phyloP scores from a whole-genome alignment of 2,329 filamentous ascomycete genomes.

The Diaporthe velutina region DNA sequence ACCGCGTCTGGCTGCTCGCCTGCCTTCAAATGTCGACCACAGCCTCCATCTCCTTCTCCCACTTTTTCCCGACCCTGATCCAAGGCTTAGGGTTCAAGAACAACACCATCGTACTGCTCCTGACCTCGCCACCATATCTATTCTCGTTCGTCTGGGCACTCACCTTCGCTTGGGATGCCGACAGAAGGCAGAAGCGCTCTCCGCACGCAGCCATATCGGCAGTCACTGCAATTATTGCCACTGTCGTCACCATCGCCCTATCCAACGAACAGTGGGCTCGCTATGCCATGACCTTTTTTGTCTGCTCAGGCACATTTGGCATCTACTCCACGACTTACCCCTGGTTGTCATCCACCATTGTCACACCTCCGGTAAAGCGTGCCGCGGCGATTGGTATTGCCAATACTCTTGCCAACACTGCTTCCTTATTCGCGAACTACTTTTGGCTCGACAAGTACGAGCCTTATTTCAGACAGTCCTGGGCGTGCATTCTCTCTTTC shows the following conservation, averaged over 20 bases:
- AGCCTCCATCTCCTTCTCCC: slow-evolving; percentile 50
- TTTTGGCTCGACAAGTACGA: slow-evolving; percentile 26
- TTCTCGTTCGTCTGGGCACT: slow-evolving; percentile 41
- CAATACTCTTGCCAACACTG: slow-evolving; percentile 9
- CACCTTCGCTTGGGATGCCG: slow-evolving; percentile 14
- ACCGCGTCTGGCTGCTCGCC: slow-evolving; percentile 52
- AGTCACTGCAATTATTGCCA: not conserved
- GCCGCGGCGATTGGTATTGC: slow-evolving; percentile 16
- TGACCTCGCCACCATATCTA: slow-evolving; percentile 61
- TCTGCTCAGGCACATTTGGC: slow-evolving; percentile 13
- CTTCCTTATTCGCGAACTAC: slow-evolving; percentile 22
- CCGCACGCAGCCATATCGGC: not conserved
- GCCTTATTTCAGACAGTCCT: slow-evolving; percentile 12
- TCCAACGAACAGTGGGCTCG: not conserved
- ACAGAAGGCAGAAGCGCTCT: slow-evolving; percentile 13
- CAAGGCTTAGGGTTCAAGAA: slow-evolving; percentile 47
- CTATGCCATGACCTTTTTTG: not conserved
- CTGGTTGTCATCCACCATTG: slow-evolving; percentile 25
- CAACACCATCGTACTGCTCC: slow-evolving; percentile 56
- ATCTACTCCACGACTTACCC: slow-evolving; percentile 18
- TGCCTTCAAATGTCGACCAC: slow-evolving; percentile 55
- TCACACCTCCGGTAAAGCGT: slow-evolving; percentile 17
- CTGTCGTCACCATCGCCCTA: not conserved
- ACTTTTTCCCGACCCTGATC: slow-evolving; percentile 49
- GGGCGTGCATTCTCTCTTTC: not conserved